Percentiles rank a stretch among this genome's conserved stretches.
phyloP scores from a whole-genome alignment of 140 eudicot species.

The Stevia rebaudiana region DNA sequence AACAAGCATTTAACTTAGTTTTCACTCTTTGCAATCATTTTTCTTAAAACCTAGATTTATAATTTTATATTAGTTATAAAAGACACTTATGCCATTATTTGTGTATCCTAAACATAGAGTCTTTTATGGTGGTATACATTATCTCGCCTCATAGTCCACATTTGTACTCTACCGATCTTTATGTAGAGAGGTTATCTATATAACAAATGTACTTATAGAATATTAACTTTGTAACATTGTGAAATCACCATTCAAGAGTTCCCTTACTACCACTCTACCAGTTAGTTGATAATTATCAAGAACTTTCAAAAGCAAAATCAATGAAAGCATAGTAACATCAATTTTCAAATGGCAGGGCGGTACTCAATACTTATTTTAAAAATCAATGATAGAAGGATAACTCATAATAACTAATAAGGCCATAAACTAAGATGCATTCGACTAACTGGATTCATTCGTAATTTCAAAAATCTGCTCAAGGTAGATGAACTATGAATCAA shows the following conservation, averaged over 20 bases:
- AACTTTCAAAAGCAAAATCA: background rate
- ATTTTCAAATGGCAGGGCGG: background rate
- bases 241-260: background rate
- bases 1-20: background rate
- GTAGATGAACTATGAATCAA: background rate
- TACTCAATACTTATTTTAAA: background rate
- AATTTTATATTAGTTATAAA: slow-evolving; percentile 6
- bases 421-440: background rate
- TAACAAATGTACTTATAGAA: background rate
- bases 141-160: slow-evolving; percentile 5
- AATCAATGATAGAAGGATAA: background rate
- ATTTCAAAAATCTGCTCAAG: background rate
- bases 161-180: background rate
- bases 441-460: background rate
- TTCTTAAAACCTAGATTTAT: slow-evolving; percentile 4
- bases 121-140: background rate
- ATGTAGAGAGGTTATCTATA: slow-evolving; percentile 1
- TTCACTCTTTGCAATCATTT: slow-evolving; percentile 5
- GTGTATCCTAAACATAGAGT: background rate
- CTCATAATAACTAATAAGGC: background rate
- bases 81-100: background rate
- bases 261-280: background rate
- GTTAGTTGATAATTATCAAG: background rate
- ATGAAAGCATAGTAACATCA: background rate
- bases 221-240: slow-evolving; percentile 1